Conservation (phyloP, 352 stramenopile genomes). For the Phytophthora litchii region DNA sequence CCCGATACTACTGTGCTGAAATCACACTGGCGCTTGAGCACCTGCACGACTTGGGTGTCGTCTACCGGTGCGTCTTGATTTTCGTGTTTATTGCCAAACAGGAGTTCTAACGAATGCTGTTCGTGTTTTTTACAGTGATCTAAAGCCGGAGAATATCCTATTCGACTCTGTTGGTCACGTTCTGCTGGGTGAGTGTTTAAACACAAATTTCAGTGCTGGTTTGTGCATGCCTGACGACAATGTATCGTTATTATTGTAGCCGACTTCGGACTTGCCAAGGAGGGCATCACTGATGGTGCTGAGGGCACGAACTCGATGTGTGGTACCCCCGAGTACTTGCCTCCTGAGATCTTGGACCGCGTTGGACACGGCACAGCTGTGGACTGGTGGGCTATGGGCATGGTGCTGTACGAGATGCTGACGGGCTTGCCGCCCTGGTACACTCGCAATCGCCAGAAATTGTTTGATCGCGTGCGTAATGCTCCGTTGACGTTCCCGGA, state of each 20-base stretch:
- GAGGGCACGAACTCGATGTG: slow-evolving; percentile 91
- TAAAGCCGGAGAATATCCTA: slow-evolving; percentile 90
- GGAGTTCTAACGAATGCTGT: slow-evolving; percentile 6
- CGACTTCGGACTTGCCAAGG: slow-evolving; percentile 90
- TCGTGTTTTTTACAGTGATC: slow-evolving; percentile 44
- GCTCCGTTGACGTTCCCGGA: slow-evolving; percentile 90
- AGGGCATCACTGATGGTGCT: slow-evolving; percentile 83
- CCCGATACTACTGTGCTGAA: slow-evolving; percentile 92
- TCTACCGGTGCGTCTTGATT: slow-evolving; percentile 67
- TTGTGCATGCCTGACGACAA: slow-evolving; percentile 4
- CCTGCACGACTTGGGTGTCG: slow-evolving; percentile 87
- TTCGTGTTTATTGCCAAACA: background rate
- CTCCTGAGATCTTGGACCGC: slow-evolving; percentile 91
- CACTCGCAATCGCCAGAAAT: slow-evolving; percentile 92
- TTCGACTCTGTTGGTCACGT: slow-evolving; percentile 81
- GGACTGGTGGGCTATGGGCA: slow-evolving; percentile 93
- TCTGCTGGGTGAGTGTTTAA: slow-evolving; percentile 49
- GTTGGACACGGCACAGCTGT: slow-evolving; percentile 90
- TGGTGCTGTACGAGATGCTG: slow-evolving; percentile 95
- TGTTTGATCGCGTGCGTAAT: slow-evolving; percentile 91
- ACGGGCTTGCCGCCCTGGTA: slow-evolving; percentile 93
- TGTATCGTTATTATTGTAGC: slow-evolving; percentile 35
- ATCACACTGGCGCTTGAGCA: slow-evolving; percentile 90
- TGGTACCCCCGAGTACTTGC: slow-evolving; percentile 92
- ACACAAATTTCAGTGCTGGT: background rate